phyloP scores from a whole-genome alignment of 352 stramenopile genomes.

The Phytophthora palmivora region DNA sequence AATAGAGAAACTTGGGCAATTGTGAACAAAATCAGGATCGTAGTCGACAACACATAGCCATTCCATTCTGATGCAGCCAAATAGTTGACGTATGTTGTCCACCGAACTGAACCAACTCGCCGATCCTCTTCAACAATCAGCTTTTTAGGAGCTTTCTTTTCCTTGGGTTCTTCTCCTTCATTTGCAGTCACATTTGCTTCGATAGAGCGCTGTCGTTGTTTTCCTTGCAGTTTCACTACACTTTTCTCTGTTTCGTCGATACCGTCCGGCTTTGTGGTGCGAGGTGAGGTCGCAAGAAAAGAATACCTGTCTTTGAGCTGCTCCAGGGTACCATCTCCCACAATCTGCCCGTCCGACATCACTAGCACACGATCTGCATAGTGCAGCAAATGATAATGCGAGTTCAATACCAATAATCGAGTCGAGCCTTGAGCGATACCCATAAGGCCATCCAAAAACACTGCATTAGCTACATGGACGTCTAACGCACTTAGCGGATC shows the following conservation, averaged over 20 bases:
- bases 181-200: not conserved
- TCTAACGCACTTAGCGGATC: constrained; percentile 75
- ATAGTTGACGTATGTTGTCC: constrained; percentile 61
- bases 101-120: constrained; percentile 42
- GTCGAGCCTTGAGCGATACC: constrained; percentile 66
- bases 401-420: constrained; percentile 93
- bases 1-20: constrained; percentile 54
- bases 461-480: constrained; percentile 92
- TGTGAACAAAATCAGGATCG: constrained; percentile 45
- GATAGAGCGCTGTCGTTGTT: not conserved
- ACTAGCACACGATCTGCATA: constrained; percentile 71
- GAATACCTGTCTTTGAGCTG: constrained; percentile 60
- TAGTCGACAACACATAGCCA: constrained; percentile 33
- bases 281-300: constrained; percentile 29
- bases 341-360: constrained; percentile 79
- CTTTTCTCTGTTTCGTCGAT: not conserved
- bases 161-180: not conserved
- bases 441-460: constrained; percentile 92
- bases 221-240: not conserved
- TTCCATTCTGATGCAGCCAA: constrained; percentile 56
- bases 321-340: constrained; percentile 78
- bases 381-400: constrained; percentile 90
- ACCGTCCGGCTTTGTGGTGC: not conserved
- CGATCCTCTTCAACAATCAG: constrained; percentile 53
- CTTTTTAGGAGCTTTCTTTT: constrained; percentile 29